phyloP scores from a whole-genome alignment of 257 asterid species.

The Coffea canephora region DNA sequence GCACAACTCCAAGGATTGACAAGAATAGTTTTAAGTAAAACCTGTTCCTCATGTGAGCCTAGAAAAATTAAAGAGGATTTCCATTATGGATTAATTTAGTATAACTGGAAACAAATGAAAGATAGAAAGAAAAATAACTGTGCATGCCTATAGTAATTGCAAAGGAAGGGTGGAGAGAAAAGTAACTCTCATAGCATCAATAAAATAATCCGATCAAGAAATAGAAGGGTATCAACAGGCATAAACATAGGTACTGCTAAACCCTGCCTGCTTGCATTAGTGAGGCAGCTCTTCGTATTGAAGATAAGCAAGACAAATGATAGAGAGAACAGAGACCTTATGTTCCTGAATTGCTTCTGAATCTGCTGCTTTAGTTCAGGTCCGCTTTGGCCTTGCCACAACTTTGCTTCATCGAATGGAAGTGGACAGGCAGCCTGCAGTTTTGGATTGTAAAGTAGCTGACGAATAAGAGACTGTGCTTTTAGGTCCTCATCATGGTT shows the following conservation, averaged over 20 bases:
- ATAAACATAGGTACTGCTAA: neutral
- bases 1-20: neutral
- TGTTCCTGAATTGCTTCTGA: conserved; percentile 85
- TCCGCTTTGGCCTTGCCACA: conserved; percentile 96
- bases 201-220: neutral
- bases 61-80: neutral
- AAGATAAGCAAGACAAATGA: neutral
- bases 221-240: neutral
- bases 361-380: conserved; percentile 84
- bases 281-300: neutral
- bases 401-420: conserved; percentile 92
- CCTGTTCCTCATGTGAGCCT: neutral
- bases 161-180: neutral
- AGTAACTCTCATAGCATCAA: neutral
- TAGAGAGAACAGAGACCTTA: conserved; percentile 48
- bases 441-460: conserved; percentile 72
- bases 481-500: conserved; percentile 72
- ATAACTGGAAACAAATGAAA: neutral
- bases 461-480: conserved; percentile 73
- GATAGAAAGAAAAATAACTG: neutral
- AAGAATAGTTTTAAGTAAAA: neutral
- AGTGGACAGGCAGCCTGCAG: conserved; percentile 85
- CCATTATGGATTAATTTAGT: neutral
- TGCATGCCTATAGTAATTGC: neutral
- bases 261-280: neutral